These are phyloP conservation scores for Leccinum variicolor DNA, from an alignment of 768 basidiomycete genomes.

Conservation along the genomic window DNA sequence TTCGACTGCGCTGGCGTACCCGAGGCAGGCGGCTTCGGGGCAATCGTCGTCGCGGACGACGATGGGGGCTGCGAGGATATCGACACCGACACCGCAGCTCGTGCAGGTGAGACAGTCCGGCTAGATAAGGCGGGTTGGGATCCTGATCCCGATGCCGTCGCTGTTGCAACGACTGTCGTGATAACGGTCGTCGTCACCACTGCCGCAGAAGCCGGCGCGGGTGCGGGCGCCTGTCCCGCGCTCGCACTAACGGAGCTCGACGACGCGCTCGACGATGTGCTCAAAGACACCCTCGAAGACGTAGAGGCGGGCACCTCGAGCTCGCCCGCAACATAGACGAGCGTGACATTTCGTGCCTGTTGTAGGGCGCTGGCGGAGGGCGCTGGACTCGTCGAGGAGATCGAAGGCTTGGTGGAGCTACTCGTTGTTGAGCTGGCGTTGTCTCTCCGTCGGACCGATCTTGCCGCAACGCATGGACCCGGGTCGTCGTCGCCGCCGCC, in stretches of 20 bases:
- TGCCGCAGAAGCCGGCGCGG: not conserved
- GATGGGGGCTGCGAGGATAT: constrained; percentile 1
- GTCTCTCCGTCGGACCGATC: constrained; percentile 13
- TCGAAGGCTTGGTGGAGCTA: constrained; percentile 11
- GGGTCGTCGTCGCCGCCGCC: not conserved
- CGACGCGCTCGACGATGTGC: not conserved
- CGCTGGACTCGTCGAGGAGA: constrained; percentile 11
- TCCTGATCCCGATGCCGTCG: constrained; percentile 1
- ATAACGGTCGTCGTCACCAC: constrained; percentile 27
- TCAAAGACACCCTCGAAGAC: not conserved
- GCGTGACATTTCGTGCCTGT: constrained; percentile 39
- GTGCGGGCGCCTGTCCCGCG: not conserved
- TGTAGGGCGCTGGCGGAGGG: constrained; percentile 11
- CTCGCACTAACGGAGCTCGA: not conserved
- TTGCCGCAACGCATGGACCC: constrained; percentile 2
- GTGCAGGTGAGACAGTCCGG: constrained; percentile 5
- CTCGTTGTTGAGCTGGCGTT: constrained; percentile 4
- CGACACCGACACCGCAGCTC: constrained; percentile 16
- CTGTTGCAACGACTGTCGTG: constrained; percentile 17
- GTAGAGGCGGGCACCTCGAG: constrained; percentile 26
- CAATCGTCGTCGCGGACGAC: not conserved
- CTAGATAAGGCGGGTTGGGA: not conserved
- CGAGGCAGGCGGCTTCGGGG: not conserved
- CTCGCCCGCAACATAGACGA: constrained; percentile 47
- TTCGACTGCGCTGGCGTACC: constrained; percentile 3